A percentile compares a stretch with the other conserved stretches of the same genome.
Evolutionary conservation across 192 early-diverging fungal genomes (phyloP).

Genomic region (Mortierella alpina): DNA sequence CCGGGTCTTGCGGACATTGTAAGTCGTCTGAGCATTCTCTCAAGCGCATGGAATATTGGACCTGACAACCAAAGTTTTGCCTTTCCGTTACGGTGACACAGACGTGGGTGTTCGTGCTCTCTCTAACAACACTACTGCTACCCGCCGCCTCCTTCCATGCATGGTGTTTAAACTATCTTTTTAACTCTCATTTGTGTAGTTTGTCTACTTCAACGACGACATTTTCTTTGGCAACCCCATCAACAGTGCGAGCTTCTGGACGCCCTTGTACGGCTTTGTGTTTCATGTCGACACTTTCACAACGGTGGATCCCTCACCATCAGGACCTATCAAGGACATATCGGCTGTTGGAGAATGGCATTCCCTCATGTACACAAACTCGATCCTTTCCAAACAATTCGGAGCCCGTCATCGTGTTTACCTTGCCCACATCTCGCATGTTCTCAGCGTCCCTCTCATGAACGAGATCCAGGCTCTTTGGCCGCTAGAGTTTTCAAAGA

Average conservation of each 20-base stretch:
- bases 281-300: conserved; percentile 27
- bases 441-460: conserved; percentile 39
- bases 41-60: neutral
- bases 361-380: conserved; percentile 48
- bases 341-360: conserved; percentile 33
- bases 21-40: neutral
- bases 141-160: too few species aligned
- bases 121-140: too few species aligned
- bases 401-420: conserved; percentile 48
- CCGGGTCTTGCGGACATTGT: conserved; percentile 40
- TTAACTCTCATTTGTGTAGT: conserved; percentile 6
- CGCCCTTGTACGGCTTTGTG: conserved; percentile 55
- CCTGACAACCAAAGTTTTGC: too few species aligned
- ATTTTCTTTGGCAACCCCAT: conserved; percentile 37
- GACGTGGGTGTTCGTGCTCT: neutral
- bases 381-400: conserved; percentile 50
- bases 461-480: conserved; percentile 46
- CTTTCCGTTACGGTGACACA: neutral
- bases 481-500: conserved; percentile 46
- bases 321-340: neutral
- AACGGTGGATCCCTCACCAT: neutral
- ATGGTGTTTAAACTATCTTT: too few species aligned
- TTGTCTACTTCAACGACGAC: conserved; percentile 58
- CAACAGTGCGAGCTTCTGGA: conserved; percentile 38
- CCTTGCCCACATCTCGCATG: conserved; percentile 39